Evolutionary conservation across 2,329 filamentous ascomycete species (phyloP), one percentile per base, ranked within the genome.

Genomic region (Monosporascus sp.): DNA sequence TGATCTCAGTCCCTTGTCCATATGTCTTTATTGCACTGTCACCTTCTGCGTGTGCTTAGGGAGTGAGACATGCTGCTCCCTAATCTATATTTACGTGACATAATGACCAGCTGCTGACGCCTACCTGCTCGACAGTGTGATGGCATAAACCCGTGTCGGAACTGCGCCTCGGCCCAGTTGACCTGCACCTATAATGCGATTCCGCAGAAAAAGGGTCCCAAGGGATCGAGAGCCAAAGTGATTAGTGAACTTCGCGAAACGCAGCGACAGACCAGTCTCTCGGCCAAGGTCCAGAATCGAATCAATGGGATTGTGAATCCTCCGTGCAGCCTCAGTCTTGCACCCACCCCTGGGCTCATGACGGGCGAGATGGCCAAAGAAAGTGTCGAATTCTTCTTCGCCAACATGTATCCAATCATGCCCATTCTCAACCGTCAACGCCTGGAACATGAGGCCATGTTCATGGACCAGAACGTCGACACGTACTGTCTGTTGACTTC

Each of bases 141-240:
- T 65, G 85, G 85, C 54, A 75, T 83, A 65, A 85, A 85, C 63
- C 86, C 87, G 20, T 91, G 87, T 70, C 79, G 82, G 55, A 88
- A 89, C 70, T 90, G 87, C 70, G 77, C 78, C 14, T 81, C 85
- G 7, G 84, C 86, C 7, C 79, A 84, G 63, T 75, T 89, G 19
- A 76, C 79, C 14, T 90, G 87, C 75, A 89, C 86, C 31, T 90
- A 89, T 77, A 85, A 88, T 72, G 84, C 85, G 37, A 83, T 89
- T 37, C 86, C 86, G 2, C 86, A 88, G 72, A 89, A 89, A 73
- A 89, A 89, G 68, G 87, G 87, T 1, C 87, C 86, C 44, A 89
- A 89, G 70, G 86, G 87, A 59, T 87, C 84, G 35, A 76, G 86
- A 56, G 87, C 87, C 49, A 90, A 89, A 69, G 85, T 90, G 54